Base-by-base conservation (phyloP, 202 grass and related monocot genomes). In the Dendrocalamus latiflorus region DNA sequence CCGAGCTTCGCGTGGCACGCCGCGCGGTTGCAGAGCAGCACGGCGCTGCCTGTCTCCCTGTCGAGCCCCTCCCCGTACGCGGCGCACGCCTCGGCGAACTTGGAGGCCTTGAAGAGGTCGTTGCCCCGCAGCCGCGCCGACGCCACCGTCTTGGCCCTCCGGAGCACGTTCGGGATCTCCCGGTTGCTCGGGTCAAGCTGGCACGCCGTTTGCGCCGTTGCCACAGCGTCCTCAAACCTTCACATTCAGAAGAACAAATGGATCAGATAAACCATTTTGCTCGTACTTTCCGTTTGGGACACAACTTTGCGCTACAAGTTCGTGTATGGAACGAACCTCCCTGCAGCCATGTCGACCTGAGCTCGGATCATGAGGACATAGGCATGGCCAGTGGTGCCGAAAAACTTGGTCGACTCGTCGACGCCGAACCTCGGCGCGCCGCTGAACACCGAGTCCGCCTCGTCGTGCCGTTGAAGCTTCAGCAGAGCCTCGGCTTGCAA, bases 11-110 rank as follows among this genome's bases (percentile, higher is more conserved):
- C 89, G 72, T 91, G 83, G 77, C 96, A 94, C 22, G 89, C 89
- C 6, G 93, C 93, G 65, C 96, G 91, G 72, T 99, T 99, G 81
- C 91, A 96, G 34, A 99, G 93, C 48, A 99, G 87, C 65, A 96
- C 89, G 17, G 93, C 85, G 81, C 89, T 89, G 69, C 77, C 49
- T 17, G 81, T 20, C 21, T 99, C 89, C 30, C 89, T 79, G 22
- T 86, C 91, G 22, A 99, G 78, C 61, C 91, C 96, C 62, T 94
- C 89, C 18, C 88, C 88, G 39, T 99, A 96, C 0, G 86, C 88
- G 21, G 84, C 81, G 83, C 93, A 99, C 15, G 93, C 96, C 86
- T 94, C 93, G 15, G 86, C 87, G 79, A 91, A 96, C 81, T 18
- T 89, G 65, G 56, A 84, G 0, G 91, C 88, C 87, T 87, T 88